Base-by-base conservation (phyloP, 495 filamentous ascomycete species). In the Trichoderma asperelloides region DNA sequence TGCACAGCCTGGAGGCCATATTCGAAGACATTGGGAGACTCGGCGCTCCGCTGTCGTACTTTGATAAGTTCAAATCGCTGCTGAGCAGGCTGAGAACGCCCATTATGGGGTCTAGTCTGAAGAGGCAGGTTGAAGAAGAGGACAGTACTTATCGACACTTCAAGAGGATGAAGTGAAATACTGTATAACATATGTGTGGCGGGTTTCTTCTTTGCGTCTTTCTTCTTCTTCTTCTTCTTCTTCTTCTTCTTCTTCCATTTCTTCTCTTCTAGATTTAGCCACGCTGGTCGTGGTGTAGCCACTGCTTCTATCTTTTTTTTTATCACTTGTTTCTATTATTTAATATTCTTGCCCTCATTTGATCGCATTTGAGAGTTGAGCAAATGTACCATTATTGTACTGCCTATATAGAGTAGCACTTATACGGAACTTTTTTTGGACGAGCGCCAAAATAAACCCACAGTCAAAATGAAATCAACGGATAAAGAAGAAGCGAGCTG, bases 1-100 rank as follows among this genome's bases (percentile, higher is more conserved):
- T 75, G 27, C 71, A 76, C 25, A 70, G 70, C 33, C 73, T 78
- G 23, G 76, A 77, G 62, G 67, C 63, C 16, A 64, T 76, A 62
- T 71, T 74, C 33, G 62, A 66, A 13, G 62, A 39, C 7, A 49
- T 69, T 33, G 68, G 45, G 39, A 57, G 15, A 12, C 47, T 62
- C 33, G 75, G 75, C 12, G 71, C 74, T 0, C 73, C 72, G 6
- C 65, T 68, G 6, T 68, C 70, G 3, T 77, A 74, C 62, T 72
- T 73, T 15, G 67, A 64, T 23, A 73, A 76, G 28, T 74, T 76
- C 70, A 68, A 73, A 6, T 18, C 66, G n/a, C 63, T 77, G 33
- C 71, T 77, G 39, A 62, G 62, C 8, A 72, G 75, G 21, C 73
- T 77, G 71, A 72, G 73, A 18, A 71, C 66, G 1, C 6, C 68